phyloP scores from a whole-genome alignment of 2,329 filamentous ascomycete genomes.

The Colletotrichum godetiae region DNA sequence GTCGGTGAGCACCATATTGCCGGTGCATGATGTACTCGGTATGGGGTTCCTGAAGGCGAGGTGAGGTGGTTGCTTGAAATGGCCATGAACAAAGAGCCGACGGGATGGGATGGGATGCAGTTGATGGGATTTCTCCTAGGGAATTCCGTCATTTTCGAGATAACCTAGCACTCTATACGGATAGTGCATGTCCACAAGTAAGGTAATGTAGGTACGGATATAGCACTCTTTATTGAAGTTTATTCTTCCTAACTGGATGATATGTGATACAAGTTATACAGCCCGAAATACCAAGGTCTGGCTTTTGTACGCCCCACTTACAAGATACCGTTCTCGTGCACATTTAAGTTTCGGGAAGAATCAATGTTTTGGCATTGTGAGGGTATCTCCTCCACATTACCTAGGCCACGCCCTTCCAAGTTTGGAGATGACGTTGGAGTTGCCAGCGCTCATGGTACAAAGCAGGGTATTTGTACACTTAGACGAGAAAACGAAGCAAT shows the following conservation, averaged over 20 bases:
- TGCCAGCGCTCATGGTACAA: too few species aligned
- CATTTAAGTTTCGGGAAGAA: not conserved
- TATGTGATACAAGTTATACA: not conserved
- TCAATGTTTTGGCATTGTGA: not conserved
- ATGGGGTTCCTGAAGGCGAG: conserved; percentile 25
- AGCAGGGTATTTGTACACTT: not conserved
- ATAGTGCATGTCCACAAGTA: not conserved
- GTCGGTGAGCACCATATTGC: not conserved
- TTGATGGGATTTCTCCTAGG: not conserved
- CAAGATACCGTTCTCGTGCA: too few species aligned
- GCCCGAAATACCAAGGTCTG: too few species aligned
- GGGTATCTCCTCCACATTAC: not conserved
- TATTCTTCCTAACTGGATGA: not conserved
- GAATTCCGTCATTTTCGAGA: not conserved
- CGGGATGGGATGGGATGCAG: not conserved
- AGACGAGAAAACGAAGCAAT: not conserved
- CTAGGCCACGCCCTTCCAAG: not conserved
- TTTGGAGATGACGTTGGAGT: not conserved
- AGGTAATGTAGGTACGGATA: too few species aligned
- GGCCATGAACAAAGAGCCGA: not conserved
- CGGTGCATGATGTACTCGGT: not conserved
- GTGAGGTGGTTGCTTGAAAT: conserved; percentile 2
- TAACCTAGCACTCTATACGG: not conserved
- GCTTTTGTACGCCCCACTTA: too few species aligned
- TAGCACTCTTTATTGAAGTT: not conserved